These are phyloP conservation scores for Xylaria longipes DNA, from an alignment of 495 filamentous ascomycete genomes.

Conservation along the genomic window DNA sequence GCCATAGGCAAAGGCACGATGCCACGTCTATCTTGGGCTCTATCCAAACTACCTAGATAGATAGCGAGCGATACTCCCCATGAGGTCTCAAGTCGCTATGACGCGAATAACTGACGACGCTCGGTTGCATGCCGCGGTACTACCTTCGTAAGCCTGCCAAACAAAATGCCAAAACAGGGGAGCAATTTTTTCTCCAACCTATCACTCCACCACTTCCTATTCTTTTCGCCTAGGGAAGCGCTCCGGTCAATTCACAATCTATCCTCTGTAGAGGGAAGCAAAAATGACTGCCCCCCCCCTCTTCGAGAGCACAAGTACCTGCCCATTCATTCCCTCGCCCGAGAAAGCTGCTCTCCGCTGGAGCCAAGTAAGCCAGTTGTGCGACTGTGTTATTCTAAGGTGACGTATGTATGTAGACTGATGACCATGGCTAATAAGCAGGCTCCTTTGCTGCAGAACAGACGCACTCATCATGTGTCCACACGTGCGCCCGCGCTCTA, in stretches of 20 bases:
- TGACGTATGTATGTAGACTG: slow-evolving; percentile 9
- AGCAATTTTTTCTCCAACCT: neutral
- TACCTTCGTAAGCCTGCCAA: slow-evolving; percentile 7
- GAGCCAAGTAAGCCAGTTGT: slow-evolving; percentile 2
- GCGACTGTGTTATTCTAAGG: slow-evolving; percentile 4
- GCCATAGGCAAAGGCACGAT: neutral
- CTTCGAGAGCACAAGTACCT: neutral
- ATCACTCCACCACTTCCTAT: neutral
- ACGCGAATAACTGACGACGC: neutral
- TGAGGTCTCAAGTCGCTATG: neutral
- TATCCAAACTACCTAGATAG: neutral
- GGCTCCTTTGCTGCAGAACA: neutral
- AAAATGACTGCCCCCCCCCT: neutral
- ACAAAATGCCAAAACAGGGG: neutral
- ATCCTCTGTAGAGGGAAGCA: neutral
- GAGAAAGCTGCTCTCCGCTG: neutral
- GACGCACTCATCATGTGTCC: slow-evolving; percentile 6
- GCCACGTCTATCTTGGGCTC: neutral
- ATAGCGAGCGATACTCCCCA: neutral
- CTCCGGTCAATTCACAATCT: neutral
- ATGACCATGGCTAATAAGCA: slow-evolving; percentile 1
- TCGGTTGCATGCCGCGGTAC: neutral
- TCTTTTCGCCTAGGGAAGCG: neutral
- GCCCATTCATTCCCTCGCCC: neutral
- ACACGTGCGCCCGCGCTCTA: slow-evolving; percentile 22